phyloP scores from a whole-genome alignment of 2,329 filamentous ascomycete species.

The Coleophoma crateriformis region DNA sequence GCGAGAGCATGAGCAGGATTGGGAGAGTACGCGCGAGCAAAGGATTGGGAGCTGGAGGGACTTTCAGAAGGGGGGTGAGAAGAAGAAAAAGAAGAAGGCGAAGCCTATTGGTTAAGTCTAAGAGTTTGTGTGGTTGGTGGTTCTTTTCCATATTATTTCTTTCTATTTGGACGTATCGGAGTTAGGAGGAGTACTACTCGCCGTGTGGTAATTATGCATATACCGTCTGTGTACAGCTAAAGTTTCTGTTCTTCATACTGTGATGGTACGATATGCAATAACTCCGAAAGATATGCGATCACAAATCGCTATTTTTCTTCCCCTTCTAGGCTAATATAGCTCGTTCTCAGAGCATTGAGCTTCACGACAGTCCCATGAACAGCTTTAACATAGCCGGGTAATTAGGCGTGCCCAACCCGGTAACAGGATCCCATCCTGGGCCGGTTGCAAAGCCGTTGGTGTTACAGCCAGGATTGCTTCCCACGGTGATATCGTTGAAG shows the following conservation, averaged over 20 bases:
- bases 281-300: too few relatives aligned
- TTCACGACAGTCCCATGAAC: slow-evolving; percentile 9
- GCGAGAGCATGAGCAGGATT: slow-evolving; percentile 88
- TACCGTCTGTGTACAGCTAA: too few relatives aligned
- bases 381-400: slow-evolving; percentile 15
- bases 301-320: too few relatives aligned
- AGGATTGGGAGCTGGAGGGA: slow-evolving; percentile 91
- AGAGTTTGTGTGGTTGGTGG: too few relatives aligned
- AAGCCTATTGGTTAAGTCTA: slow-evolving; percentile 22
- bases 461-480: slow-evolving; percentile 24
- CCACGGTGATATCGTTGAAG: slow-evolving; percentile 22
- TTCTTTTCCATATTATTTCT: too few relatives aligned
- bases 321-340: too few relatives aligned
- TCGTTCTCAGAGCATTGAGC: too few relatives aligned
- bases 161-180: too few relatives aligned
- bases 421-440: slow-evolving; percentile 27
- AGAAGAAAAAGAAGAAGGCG: slow-evolving; percentile 62
- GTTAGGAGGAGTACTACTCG: too few relatives aligned
- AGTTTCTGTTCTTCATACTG: too few relatives aligned
- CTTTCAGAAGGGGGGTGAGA: slow-evolving; percentile 69
- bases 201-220: too few relatives aligned
- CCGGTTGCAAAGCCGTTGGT: slow-evolving; percentile 25
- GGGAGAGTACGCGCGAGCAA: slow-evolving; percentile 88
- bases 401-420: slow-evolving; percentile 21
- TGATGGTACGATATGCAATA: too few relatives aligned